Evolutionary conservation across 345 rosid genomes (phyloP), one percentile per base, ranked within the genome.

Genomic region (Salix exigua): DNA sequence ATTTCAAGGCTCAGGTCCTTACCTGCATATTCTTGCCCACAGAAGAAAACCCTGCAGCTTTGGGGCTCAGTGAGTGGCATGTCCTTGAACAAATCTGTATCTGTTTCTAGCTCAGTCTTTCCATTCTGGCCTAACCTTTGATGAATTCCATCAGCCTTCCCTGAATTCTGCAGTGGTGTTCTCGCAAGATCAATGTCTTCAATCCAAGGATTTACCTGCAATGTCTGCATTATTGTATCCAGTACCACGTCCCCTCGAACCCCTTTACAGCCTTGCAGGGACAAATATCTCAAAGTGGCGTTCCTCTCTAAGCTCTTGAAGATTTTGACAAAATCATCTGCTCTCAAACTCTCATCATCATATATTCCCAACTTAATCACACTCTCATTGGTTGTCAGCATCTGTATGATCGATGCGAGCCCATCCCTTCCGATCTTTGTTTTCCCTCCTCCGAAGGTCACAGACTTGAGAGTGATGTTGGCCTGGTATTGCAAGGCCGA

Each of bases 1-100:
- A 25, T 58, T 35, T 30, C 11, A 14, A 31, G 7, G 42, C 35
- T 10, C 23, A 64, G 40, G 42, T 68, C 23, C 19, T 75, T 78
- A 91, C 96, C 99, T 74, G 97, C 96, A 80, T 87, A 88, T 82
- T 95, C 98, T 88, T 90, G 97, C 9, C 99, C 99, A 76, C 99
- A 95, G 72, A 95, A 86, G 89, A 95, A 93, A 75, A 88, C 96
- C 48, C 97, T 88, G 21, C 93, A 80, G 79, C 93, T 95, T 83
- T 80, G 93, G 14, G 98, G 97, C 82, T 89, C 92, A 4, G 91
- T 87, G 26, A 93, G 89, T 30, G 94, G 90, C 97, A 91, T 93
- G 76, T 96, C 98, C 82, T 91, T 91, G 72, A 92, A 86, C 86
- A 88, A 75, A 80, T 89, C 94, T 25, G 42, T 76, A 73, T 90